Conservation (phyloP, 176 grass and related monocot species). For the Rhynchospora tenuis region DNA sequence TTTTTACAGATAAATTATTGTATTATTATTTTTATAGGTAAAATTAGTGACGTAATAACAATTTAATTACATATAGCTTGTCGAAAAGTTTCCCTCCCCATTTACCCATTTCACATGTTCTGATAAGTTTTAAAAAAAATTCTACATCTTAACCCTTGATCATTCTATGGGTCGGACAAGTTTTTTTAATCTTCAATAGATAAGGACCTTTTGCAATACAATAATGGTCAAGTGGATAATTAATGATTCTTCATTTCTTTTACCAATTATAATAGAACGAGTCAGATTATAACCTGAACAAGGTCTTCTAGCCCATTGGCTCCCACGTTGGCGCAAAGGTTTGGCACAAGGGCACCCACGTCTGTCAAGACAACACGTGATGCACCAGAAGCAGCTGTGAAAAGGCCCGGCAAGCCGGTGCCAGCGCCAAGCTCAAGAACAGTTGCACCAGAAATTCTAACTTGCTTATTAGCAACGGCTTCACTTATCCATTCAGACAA, state of each 20-base stretch:
- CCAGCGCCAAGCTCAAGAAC: conserved; percentile 67
- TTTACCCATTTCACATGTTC: too few relatives aligned
- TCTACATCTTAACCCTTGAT: too few relatives aligned
- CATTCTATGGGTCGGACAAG: too few relatives aligned
- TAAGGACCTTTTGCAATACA: too few relatives aligned
- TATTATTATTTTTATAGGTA: too few relatives aligned
- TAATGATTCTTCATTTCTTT: background rate
- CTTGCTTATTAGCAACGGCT: background rate
- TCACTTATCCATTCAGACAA: conserved; percentile 37
- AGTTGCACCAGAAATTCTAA: conserved; percentile 28
- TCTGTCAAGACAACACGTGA: conserved; percentile 52
- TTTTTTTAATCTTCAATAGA: too few relatives aligned
- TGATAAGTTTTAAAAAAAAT: too few relatives aligned
- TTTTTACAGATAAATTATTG: too few relatives aligned
- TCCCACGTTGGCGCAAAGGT: conserved; percentile 41
- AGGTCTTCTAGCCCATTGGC: conserved; percentile 34
- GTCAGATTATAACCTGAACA: conserved; percentile 11
- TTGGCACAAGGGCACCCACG: conserved; percentile 31
- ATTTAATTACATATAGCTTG: too few relatives aligned
- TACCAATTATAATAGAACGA: background rate
- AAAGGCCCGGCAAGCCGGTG: conserved; percentile 53
- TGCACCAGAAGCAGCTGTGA: conserved; percentile 35
- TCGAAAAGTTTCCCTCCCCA: too few relatives aligned
- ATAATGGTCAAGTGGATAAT: too few relatives aligned
- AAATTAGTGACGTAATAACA: too few relatives aligned